Evolutionary conservation across 192 early-diverging fungal genomes (phyloP), one percentile per base, ranked within the genome.

Genomic region (Backusella parvicylindrica): DNA sequence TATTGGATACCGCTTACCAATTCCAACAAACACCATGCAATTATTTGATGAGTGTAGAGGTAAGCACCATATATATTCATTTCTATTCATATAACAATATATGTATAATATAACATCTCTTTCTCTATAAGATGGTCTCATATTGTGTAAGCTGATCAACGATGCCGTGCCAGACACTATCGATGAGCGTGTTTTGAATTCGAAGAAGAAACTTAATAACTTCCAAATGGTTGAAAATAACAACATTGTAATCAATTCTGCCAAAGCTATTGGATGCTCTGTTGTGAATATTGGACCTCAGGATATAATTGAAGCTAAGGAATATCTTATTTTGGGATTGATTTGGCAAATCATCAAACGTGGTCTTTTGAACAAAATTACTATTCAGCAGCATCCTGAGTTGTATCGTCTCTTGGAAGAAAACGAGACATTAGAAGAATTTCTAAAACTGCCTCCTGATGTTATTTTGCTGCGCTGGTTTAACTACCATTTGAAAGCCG

Each of bases 271-370:
- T 81, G 98, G 98, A 21, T 98, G 97, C 84, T 92, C 89, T 76
- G 96, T 99, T 31, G 95, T 98, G 69, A 99, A 99, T 87, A 98
- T 99, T 88, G 98, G 98, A 47, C 91, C 98, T 36, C 89, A 92
- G 82, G 98, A 99, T 78, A 85, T 99, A 73, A 96, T 97, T 73
- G 98, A 99, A 80, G 97, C 96, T 35, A 88, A 96, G 69, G 96
- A 98, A 87, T 96, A 99, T 76, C 89, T 99, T 80, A 93, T 98
- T 81, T 86, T 99, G 74, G 98, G 97, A 7, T 87, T 99, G 33
- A 95, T 98, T 76, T 99, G 98, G 98, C 94, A 99, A 85, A 98
- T 99, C 75, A 99, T 99, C 87, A 99, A 98, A 84, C 95, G 96
- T 71, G 96, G 97, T 68, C 87, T 99, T 76, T 87, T 94, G 74